Base-by-base conservation (phyloP, 805 yeast species). In the Wickerhamiella parazyma region DNA sequence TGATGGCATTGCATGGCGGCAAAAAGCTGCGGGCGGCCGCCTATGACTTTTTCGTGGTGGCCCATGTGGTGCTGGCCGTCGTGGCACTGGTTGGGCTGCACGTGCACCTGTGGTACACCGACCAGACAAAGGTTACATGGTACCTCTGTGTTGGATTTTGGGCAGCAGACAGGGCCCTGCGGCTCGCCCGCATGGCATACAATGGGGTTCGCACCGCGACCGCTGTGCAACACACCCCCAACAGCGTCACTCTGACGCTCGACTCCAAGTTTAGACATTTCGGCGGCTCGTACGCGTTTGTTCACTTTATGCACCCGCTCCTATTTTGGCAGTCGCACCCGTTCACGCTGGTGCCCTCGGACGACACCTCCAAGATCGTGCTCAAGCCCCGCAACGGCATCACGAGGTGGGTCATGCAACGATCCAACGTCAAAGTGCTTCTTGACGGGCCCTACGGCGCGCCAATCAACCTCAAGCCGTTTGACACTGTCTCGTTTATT, bases 361-460 rank as follows among this genome's bases (percentile, higher is more conserved):
- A 9, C 9, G n/a, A 18, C 34, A 8, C 14, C 24, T 9, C 12
- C 11, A 33, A 24, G 19, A 18, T 38, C 17, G 33, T 38, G 6
- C n/a, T 39, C 37, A 38, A 36, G 25, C 24, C 44, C 20, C 43
- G 44, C 19, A 22, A 14, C 19, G 44, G 43, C 6, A 11, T 35
- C 17, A 44, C 47, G 4, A 28, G 35, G 21, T 21, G 36, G 36
- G 14, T 28, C 7, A 4, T 31, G 12, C 21, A 17, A 1, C 14
- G 11, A 3, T 21, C 25, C 11, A 40, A 42, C 18, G 26, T 51
- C 28, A 29, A 42, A 11, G 50, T 57, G 8, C 41, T 49, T 18
- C 35, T 75, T 2, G 89, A 80, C 55, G 89, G 89, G 1, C 86
- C 87, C 1, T 80, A 81, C 54, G 83, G 89, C 2, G 64, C 66